These are phyloP conservation scores for Trametes elegans DNA, from an alignment of 768 basidiomycete genomes.

Conservation along the genomic window DNA sequence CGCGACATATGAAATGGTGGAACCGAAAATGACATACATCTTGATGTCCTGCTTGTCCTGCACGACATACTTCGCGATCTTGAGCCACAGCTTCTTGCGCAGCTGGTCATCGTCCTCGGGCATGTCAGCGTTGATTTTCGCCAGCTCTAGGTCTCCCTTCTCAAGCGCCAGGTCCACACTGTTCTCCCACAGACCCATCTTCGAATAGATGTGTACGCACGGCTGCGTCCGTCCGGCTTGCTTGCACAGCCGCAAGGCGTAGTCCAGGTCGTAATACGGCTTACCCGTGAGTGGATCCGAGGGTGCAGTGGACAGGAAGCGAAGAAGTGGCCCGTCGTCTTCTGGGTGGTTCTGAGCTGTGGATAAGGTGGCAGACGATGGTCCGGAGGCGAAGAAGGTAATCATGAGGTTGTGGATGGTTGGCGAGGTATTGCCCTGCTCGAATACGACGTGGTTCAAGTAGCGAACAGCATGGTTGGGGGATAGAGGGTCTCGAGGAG, in stretches of 20 bases:
- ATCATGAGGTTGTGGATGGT: slow-evolving; percentile 94
- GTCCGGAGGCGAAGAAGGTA: slow-evolving; percentile 71
- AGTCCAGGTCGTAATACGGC: slow-evolving; percentile 97
- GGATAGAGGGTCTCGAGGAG: slow-evolving; percentile 65
- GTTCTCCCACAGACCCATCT: slow-evolving; percentile 97
- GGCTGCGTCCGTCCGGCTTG: slow-evolving; percentile 76
- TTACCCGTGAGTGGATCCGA: slow-evolving; percentile 77
- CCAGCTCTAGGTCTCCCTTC: slow-evolving; percentile 93
- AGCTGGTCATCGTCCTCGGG: slow-evolving; percentile 83
- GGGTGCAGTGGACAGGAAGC: slow-evolving; percentile 81
- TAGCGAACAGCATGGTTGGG: slow-evolving; percentile 90
- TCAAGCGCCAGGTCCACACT: slow-evolving; percentile 93
- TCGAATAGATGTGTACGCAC: slow-evolving; percentile 95
- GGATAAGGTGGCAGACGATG: slow-evolving; percentile 39
- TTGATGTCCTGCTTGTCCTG: slow-evolving; percentile 98
- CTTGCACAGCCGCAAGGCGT: slow-evolving; percentile 91
- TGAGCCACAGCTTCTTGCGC: slow-evolving; percentile 94
- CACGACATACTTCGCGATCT: slow-evolving; percentile 97
- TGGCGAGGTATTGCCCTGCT: slow-evolving; percentile 74
- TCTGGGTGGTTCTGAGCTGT: slow-evolving; percentile 37
- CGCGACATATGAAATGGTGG: not conserved
- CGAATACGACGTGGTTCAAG: slow-evolving; percentile 81
- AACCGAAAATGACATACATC: slow-evolving; percentile 59
- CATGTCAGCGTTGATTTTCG: slow-evolving; percentile 93
- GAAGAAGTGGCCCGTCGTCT: slow-evolving; percentile 78